These are phyloP conservation scores for Neckera pumila DNA, from an alignment of 225 moss, liverwort and hornwort genomes.

Conservation along the genomic window DNA sequence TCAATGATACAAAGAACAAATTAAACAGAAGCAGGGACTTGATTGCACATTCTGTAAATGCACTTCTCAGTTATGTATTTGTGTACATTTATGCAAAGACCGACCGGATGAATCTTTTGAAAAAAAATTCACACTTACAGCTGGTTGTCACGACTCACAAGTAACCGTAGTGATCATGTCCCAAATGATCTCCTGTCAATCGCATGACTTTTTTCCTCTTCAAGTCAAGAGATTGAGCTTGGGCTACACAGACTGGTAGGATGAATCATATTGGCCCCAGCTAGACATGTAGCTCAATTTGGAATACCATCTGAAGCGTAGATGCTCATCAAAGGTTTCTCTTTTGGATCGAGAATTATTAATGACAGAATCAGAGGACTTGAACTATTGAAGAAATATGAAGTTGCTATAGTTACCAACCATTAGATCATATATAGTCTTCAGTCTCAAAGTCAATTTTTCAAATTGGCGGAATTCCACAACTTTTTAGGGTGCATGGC, in stretches of 20 bases:
- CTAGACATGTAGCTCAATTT: neutral
- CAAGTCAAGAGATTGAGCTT: neutral
- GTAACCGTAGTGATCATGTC: too few relatives aligned
- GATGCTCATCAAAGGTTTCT: neutral
- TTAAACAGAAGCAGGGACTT: neutral
- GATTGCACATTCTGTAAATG: neutral
- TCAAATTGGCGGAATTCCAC: accelerated
- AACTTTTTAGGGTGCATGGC: neutral
- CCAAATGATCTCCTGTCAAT: neutral
- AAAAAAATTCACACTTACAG: neutral
- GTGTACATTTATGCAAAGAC: neutral
- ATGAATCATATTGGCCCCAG: neutral
- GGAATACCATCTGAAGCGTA: neutral
- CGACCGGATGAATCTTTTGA: neutral
- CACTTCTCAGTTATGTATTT: neutral
- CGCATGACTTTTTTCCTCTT: neutral
- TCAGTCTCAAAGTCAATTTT: too few relatives aligned
- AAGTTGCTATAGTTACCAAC: neutral
- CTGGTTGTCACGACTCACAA: neutral
- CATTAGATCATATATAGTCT: neutral
- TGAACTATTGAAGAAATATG: neutral
- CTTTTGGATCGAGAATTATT: neutral
- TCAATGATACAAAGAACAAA: neutral
- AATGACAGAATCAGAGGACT: neutral
- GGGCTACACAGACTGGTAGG: neutral